Percentiles rank a stretch among this genome's conserved stretches.
Evolutionary conservation across 139 green algal species (phyloP).

Genomic region (Chlorella ohadii): DNA sequence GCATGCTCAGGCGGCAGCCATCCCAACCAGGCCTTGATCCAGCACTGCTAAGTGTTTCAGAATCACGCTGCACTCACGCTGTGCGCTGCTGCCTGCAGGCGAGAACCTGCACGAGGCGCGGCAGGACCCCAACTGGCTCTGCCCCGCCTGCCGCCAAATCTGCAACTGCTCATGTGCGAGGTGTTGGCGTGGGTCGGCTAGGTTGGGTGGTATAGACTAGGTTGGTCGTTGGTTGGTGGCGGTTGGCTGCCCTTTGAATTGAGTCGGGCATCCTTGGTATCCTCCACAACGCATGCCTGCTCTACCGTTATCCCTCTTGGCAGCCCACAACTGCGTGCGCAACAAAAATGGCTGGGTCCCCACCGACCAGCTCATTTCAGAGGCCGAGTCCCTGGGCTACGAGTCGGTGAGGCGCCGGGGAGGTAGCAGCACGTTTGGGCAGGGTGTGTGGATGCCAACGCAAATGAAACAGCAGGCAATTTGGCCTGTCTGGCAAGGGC

Average conservation of each 20-base stretch:
- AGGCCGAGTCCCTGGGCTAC: conserved; percentile 59
- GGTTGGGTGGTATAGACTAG: too few species aligned
- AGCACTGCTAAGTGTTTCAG: too few species aligned
- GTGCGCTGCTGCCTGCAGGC: conserved; percentile 45
- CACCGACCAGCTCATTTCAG: conserved; percentile 60
- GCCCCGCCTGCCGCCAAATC: conserved; percentile 69
- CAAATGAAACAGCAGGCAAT: too few species aligned
- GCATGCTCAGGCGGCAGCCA: too few species aligned
- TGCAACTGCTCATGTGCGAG: conserved; percentile 70
- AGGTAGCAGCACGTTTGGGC: too few species aligned
- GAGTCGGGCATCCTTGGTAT: too few species aligned
- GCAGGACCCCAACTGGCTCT: conserved; percentile 49
- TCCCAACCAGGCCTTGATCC: too few species aligned
- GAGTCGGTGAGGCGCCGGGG: conserved; percentile 45
- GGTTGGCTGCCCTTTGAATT: too few species aligned
- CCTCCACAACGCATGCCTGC: background rate
- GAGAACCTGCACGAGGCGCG: conserved; percentile 70
- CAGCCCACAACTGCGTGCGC: conserved; percentile 57
- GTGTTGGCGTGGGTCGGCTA: background rate
- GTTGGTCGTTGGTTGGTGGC: too few species aligned
- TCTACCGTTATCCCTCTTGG: background rate
- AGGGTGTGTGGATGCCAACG: too few species aligned
- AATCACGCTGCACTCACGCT: too few species aligned
- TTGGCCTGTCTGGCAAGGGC: too few species aligned
- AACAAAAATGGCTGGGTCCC: conserved; percentile 38